phyloP scores from a whole-genome alignment of 2,329 filamentous ascomycete species.

The Pleoardoris graminearum region DNA sequence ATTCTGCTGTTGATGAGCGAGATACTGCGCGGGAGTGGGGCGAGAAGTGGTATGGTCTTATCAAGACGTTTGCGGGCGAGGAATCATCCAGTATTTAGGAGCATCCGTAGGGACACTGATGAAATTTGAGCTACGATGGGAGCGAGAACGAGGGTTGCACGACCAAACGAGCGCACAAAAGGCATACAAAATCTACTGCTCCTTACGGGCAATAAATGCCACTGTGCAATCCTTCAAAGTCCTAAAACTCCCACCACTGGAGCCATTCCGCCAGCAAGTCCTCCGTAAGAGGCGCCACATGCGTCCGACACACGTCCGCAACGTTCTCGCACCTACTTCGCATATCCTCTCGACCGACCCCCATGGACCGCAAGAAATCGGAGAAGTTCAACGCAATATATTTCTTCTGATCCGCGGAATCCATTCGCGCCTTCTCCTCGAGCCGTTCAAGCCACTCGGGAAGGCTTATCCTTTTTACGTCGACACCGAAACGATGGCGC shows the following conservation, averaged over 20 bases:
- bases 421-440: background rate
- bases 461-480: slow-evolving; percentile 3
- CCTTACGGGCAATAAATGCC: too few species aligned
- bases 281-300: slow-evolving; percentile 1
- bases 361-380: slow-evolving; percentile 11
- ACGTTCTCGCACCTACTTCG: background rate
- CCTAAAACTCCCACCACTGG: slow-evolving; percentile 8
- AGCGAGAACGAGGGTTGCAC: too few species aligned
- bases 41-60: too few species aligned
- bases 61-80: too few species aligned
- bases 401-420: background rate
- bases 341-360: slow-evolving; percentile 14
- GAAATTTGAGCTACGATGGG: too few species aligned
- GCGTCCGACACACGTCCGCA: background rate
- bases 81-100: too few species aligned
- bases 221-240: too few species aligned
- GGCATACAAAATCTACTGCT: too few species aligned
- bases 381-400: slow-evolving; percentile 8
- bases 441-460: slow-evolving; percentile 14
- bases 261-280: slow-evolving; percentile 13
- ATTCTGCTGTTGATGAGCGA: too few species aligned
- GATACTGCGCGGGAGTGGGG: too few species aligned
- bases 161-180: too few species aligned
- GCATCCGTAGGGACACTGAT: too few species aligned
- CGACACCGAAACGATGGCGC: background rate